phyloP scores from a whole-genome alignment of 495 filamentous ascomycete genomes.

The Pseudotulostoma volvatum region DNA sequence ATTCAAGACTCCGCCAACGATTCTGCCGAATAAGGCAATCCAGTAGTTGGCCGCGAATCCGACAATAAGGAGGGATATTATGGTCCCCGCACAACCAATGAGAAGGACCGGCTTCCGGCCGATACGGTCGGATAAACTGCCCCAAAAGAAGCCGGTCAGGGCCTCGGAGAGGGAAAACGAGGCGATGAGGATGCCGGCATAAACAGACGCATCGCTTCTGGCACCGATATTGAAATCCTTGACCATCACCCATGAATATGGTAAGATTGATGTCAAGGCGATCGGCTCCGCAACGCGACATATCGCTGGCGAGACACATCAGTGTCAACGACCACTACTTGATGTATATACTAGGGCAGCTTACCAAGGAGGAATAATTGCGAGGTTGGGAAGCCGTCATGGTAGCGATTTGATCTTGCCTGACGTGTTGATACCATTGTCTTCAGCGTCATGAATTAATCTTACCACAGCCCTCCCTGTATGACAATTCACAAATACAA shows the following conservation, averaged over 20 bases:
- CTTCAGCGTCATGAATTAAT: slow-evolving; percentile 24
- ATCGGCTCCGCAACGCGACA: slow-evolving; percentile 79
- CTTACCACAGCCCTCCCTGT: slow-evolving; percentile 30
- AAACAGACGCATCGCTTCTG: slow-evolving; percentile 59
- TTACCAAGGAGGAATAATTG: slow-evolving; percentile 64
- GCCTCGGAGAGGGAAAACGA: slow-evolving; percentile 70
- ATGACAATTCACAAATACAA: slow-evolving; percentile 5
- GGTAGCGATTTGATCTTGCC: slow-evolving; percentile 24
- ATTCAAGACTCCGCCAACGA: slow-evolving; percentile 68
- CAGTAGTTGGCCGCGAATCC: slow-evolving; percentile 71
- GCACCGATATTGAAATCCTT: slow-evolving; percentile 53
- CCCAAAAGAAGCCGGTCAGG: slow-evolving; percentile 74
- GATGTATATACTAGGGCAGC: slow-evolving; percentile 13
- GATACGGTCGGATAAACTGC: slow-evolving; percentile 59
- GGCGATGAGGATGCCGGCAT: slow-evolving; percentile 70
- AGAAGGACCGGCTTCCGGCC: slow-evolving; percentile 75
- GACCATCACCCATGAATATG: slow-evolving; percentile 75
- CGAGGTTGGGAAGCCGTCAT: slow-evolving; percentile 49
- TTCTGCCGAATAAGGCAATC: slow-evolving; percentile 55
- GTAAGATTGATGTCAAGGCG: slow-evolving; percentile 73
- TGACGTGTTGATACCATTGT: slow-evolving; percentile 37
- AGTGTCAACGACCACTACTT: slow-evolving; percentile 13
- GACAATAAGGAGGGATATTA: slow-evolving; percentile 62
- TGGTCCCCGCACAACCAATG: slow-evolving; percentile 62
- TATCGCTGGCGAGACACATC: slow-evolving; percentile 31